Evolutionary conservation across 2,329 filamentous ascomycete genomes (phyloP), one percentile per base, ranked within the genome.

Genomic region (Monilinia fructigena): DNA sequence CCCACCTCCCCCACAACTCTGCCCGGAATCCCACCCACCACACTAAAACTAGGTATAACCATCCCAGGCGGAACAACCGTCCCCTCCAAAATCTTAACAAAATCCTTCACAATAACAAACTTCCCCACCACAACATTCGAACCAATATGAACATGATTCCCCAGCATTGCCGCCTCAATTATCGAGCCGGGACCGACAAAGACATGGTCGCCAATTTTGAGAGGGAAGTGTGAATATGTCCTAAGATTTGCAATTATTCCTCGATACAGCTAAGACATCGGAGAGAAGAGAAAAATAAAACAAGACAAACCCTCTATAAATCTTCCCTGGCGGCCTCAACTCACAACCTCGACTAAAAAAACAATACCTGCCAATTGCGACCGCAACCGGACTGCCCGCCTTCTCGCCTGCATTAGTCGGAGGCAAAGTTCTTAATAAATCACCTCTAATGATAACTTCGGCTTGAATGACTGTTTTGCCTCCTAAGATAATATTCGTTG

Each of bases 401-500:
- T 73, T 73, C 47, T 71, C 72, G 14, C 68, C 62, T 53, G 78
- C 74, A 8, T 80, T 79, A 1, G 80, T 77, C 1, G 82, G 75
- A 3, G 82, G 80, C 11, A 79, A 81, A 10, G 83, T 87, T 63
- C 82, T 86, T 54, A 89, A 85, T 23, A 99, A 86, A 76, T 99
- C 95, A 55, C 94, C 95, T 58, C 95, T 89, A 76, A 99, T 92
- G 79, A 95, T 93, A 73, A 93, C 94, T 76, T 97, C 93, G 69
- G 93, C 90, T 83, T 97, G 93, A 75, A 99, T 96, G 69, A 98
- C 92, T 0, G 93, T 96, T 79, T 92, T 96, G 70, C 95, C 95
- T 72, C 93, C 95, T 2, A 99, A 89, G 79, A 97, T 97, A 79
- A 99, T 98, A 80, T 98, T 96, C 73, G 96, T 93, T 28, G 94